Conservation (phyloP, 2,329 filamentous ascomycete species). For the Xylaria sp. region DNA sequence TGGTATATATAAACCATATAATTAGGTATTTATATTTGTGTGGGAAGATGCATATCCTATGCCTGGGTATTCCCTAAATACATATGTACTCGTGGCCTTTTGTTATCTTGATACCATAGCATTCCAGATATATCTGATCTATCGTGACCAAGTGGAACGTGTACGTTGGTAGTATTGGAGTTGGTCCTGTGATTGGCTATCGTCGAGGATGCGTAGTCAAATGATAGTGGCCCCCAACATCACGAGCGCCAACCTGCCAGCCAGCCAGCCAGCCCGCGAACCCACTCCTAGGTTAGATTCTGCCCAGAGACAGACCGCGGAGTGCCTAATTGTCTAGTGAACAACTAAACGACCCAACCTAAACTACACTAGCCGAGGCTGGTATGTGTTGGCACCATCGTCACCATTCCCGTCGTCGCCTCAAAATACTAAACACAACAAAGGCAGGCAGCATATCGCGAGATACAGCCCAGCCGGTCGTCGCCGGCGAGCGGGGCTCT, state of each 20-base stretch:
- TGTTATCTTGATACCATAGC: not conserved
- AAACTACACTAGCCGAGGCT: not conserved
- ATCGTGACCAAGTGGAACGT: not conserved
- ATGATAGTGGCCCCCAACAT: constrained; percentile 5
- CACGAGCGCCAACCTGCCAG: not conserved
- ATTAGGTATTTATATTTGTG: no score
- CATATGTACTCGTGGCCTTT: not conserved
- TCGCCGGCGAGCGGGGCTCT: not conserved
- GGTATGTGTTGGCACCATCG: constrained; percentile 9
- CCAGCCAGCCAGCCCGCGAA: no score
- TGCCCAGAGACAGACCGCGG: no score
- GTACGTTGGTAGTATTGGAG: not conserved
- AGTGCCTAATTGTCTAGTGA: not conserved
- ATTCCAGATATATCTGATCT: not conserved
- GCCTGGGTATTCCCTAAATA: not conserved
- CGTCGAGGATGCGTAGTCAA: not conserved
- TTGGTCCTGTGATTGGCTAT: not conserved
- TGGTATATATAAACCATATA: no score
- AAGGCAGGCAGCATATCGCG: not conserved
- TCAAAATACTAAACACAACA: not conserved
- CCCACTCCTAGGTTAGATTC: no score
- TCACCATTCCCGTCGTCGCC: constrained; percentile 13
- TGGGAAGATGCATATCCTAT: not conserved
- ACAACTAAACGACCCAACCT: not conserved
- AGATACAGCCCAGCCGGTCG: not conserved